These are phyloP conservation scores for Epichloe uncinata DNA, from an alignment of 2,329 filamentous ascomycete species.

Conservation along the genomic window DNA sequence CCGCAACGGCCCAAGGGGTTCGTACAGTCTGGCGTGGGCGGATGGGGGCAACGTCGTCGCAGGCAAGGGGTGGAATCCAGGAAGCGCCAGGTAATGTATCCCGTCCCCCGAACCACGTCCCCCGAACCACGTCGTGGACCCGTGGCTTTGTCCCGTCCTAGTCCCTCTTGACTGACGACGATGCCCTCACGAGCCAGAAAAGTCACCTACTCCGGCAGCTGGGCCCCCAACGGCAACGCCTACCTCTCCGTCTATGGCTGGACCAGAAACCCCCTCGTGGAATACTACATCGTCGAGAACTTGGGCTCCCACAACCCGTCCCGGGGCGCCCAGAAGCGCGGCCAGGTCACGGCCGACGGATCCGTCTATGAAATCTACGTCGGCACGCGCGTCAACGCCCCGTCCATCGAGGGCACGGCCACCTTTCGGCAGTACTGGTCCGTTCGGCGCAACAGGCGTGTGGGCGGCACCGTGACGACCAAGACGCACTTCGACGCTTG, in stretches of 20 bases:
- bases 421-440: slow-evolving; percentile 36
- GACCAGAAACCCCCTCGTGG: slow-evolving; percentile 22
- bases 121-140: too few species aligned
- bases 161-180: neutral
- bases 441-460: slow-evolving; percentile 7
- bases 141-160: too few species aligned
- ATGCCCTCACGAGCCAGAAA: slow-evolving; percentile 12
- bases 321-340: slow-evolving; percentile 18
- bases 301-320: slow-evolving; percentile 24
- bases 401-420: slow-evolving; percentile 33
- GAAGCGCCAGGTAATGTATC: slow-evolving; percentile 26
- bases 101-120: too few species aligned
- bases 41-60: slow-evolving; percentile 39
- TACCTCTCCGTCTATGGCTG: slow-evolving; percentile 27
- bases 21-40: slow-evolving; percentile 21
- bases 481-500: slow-evolving; percentile 17
- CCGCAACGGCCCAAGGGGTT: neutral
- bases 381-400: slow-evolving; percentile 25
- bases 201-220: slow-evolving; percentile 9
- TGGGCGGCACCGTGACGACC: slow-evolving; percentile 32
- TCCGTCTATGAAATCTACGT: slow-evolving; percentile 24
- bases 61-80: slow-evolving; percentile 46
- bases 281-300: slow-evolving; percentile 27
- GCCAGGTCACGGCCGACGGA: slow-evolving; percentile 23
- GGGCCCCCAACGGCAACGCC: slow-evolving; percentile 15